Percentiles rank a stretch among this genome's conserved stretches.
Conservation (phyloP, 495 filamentous ascomycete species). For the Penicillium odoratum region DNA sequence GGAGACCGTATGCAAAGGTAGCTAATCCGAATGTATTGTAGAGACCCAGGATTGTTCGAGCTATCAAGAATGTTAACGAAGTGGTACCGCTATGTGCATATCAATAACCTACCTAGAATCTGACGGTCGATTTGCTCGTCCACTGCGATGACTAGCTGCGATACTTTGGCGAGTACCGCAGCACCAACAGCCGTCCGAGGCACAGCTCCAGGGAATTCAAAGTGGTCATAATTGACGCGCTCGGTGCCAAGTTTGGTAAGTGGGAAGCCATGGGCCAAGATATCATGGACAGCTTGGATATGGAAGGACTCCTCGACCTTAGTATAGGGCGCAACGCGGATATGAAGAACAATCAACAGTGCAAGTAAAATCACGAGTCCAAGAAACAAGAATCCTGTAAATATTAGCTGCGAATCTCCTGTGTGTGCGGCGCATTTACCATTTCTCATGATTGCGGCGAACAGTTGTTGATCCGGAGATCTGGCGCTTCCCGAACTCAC, state of each 20-base stretch:
- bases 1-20: conserved; percentile 62
- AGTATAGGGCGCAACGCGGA: conserved; percentile 81
- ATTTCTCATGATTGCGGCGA: conserved; percentile 27
- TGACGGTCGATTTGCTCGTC: conserved; percentile 49
- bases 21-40: conserved; percentile 70
- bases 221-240: conserved; percentile 75
- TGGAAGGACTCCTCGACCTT: conserved; percentile 99
- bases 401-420: background rate
- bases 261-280: conserved; percentile 76
- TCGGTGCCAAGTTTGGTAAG: conserved; percentile 49
- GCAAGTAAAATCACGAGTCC: conserved; percentile 59
- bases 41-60: conserved; percentile 75
- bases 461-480: conserved; percentile 32
- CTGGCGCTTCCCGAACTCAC: conserved; percentile 32
- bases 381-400: background rate
- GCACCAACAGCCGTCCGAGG: conserved; percentile 88
- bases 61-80: conserved; percentile 38
- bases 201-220: conserved; percentile 86
- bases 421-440: conserved; percentile 15
- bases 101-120: conserved; percentile 44
- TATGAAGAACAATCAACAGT: conserved; percentile 68
- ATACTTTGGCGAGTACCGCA: conserved; percentile 65
- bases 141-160: conserved; percentile 60
- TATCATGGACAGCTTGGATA: conserved; percentile 91
- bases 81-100: background rate